Base-by-base conservation (phyloP, 768 basidiomycete species). In the Cyathus striatus region DNA sequence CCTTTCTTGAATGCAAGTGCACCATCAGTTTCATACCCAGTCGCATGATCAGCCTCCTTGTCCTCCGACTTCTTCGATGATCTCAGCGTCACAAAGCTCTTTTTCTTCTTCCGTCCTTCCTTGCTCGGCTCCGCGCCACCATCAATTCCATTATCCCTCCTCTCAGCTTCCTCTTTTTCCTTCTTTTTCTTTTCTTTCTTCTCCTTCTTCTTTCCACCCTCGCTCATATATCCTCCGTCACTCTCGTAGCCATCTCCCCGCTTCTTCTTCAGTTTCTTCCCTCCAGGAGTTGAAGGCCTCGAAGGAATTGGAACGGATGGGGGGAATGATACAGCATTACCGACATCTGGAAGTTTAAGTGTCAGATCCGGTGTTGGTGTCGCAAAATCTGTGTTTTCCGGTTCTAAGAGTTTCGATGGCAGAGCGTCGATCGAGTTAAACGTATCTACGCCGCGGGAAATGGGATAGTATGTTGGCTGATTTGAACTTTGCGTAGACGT, bases 181-280 rank as follows among this genome's bases (percentile, higher is more conserved):
- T 56, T 56, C 35, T 48, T 54, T 23, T 53, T 50, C 21, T 50
- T 53, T 44, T 46, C 49, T 45, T 49, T 45, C 48, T 55, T 57
- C n/a, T 50, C 47, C 40, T 48, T 42, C 46, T 54, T 51, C 44
- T 57, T 54, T 17, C 58, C 64, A n/a, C 52, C 54, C 34, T 77
- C 76, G 40, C 73, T 76, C 26, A 73, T 47, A 50, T 76, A 73
- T 1, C 70, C 75, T 3, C 69, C 73, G 45, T 78, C 76, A 47
- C 72, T 75, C 36, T 78, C 76, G 49, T 78, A 71, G 2, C 73
- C 76, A 50, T 72, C 74, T 16, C 49, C 60, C 34, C 58, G 53
- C 45, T 71, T 65, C 57, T 74, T 76, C 54, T 61, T 70, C 30
- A 71, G 50, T 46, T 72, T 76, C 26, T n/a, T 54, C 38, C 36